Conservation (phyloP, 441 rosid genomes). For the Euphorbia schlechtendalii region DNA sequence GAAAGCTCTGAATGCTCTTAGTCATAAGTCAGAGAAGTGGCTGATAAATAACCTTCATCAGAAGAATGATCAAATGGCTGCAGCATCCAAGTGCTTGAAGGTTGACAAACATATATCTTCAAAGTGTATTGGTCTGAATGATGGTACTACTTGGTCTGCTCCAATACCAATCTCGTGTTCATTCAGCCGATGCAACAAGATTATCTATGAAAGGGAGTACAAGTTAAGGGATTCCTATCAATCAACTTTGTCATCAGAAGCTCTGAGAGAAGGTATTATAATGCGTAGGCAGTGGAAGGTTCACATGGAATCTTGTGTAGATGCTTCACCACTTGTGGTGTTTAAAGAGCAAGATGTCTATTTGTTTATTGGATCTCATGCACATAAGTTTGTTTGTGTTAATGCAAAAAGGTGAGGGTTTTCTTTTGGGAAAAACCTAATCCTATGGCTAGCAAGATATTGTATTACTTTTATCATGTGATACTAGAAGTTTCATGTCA, state of each 20-base stretch:
- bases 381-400: conserved; percentile 56
- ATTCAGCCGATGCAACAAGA: conserved; percentile 75
- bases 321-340: conserved; percentile 83
- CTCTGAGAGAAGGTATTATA: conserved; percentile 34
- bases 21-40: conserved; percentile 22
- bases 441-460: neutral
- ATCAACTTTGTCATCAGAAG: conserved; percentile 35
- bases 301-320: conserved; percentile 86
- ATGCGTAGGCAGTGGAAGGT: conserved; percentile 74
- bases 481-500: neutral
- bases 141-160: conserved; percentile 35
- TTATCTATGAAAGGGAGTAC: conserved; percentile 31
- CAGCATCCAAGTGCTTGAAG: conserved; percentile 45
- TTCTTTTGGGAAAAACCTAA: conserved; percentile 3
- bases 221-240: conserved; percentile 20
- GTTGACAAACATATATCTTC: conserved; percentile 23
- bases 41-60: conserved; percentile 20
- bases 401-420: conserved; percentile 61
- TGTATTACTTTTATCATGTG: neutral
- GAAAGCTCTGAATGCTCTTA: conserved; percentile 25
- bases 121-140: conserved; percentile 15
- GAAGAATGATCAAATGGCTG: conserved; percentile 23
- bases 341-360: conserved; percentile 47
- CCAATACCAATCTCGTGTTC: conserved; percentile 36
- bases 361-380: conserved; percentile 88